phyloP scores from a whole-genome alignment of 345 rosid genomes.

The Heritiera littoralis region DNA sequence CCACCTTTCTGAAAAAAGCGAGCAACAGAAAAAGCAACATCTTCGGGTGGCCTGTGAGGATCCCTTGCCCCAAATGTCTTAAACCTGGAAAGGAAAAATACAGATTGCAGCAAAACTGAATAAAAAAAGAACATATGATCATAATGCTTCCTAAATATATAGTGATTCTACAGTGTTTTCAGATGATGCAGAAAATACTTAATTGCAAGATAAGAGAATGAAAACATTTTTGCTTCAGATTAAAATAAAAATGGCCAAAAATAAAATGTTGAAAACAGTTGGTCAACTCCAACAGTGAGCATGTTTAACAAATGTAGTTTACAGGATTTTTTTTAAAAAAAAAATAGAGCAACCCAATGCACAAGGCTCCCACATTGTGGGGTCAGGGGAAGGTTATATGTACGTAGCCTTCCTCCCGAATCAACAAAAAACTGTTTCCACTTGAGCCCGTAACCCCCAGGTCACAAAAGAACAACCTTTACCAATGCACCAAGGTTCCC shows the following conservation, averaged over 20 bases:
- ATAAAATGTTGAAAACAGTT: constrained; percentile 1
- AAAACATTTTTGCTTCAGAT: neutral
- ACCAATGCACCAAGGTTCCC: neutral
- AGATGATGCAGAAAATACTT: neutral
- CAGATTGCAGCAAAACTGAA: neutral
- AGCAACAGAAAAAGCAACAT: constrained; percentile 83
- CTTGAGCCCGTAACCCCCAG: too few species aligned
- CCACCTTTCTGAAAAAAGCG: constrained; percentile 94
- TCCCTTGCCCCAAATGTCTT: constrained; percentile 84
- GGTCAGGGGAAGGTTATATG: too few species aligned
- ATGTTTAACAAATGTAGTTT: neutral
- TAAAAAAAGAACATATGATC: constrained; percentile 18
- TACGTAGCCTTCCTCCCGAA: too few species aligned
- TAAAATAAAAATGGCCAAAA: neutral
- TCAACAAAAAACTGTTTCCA: too few species aligned
- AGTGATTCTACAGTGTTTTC: neutral
- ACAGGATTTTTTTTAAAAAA: too few species aligned
- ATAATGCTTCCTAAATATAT: neutral
- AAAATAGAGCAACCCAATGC: too few species aligned
- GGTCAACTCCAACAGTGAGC: neutral
- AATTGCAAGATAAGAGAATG: neutral
- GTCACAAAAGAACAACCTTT: too few species aligned
- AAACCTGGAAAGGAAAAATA: constrained; percentile 52
- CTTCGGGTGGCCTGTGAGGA: constrained; percentile 94
- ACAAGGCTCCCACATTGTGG: too few species aligned